Conservation (phyloP, 306 rosid genomes). For the Begonia masoniana region DNA sequence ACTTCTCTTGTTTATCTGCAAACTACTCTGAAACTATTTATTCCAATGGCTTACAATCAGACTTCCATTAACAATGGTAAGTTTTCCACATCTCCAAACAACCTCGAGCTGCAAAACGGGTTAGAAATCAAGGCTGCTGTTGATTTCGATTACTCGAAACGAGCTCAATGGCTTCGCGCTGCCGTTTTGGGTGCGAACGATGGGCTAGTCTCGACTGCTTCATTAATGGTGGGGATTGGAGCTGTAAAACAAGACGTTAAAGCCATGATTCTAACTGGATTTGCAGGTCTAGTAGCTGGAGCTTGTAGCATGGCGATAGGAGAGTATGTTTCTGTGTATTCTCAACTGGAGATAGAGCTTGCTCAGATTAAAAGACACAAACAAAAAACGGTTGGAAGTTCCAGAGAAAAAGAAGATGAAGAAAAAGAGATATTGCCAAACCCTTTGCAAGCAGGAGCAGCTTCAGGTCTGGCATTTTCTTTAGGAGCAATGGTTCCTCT, state of each 20-base stretch:
- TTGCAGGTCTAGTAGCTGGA: conserved; percentile 80
- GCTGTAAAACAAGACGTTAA: conserved; percentile 77
- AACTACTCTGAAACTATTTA: background rate
- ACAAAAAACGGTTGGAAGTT: conserved; percentile 5
- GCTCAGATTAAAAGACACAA: conserved; percentile 57
- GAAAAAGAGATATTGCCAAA: conserved; percentile 43
- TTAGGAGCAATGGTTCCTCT: conserved; percentile 82
- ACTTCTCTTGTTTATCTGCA: background rate
- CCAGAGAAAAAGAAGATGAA: background rate
- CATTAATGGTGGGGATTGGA: conserved; percentile 90
- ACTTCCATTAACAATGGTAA: too few relatives aligned
- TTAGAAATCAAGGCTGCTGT: conserved; percentile 4
- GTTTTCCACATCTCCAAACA: too few relatives aligned
- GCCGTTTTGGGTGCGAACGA: conserved; percentile 93
- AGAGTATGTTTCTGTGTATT: conserved; percentile 85
- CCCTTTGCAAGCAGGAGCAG: conserved; percentile 79
- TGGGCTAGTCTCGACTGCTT: conserved; percentile 89
- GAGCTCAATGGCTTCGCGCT: conserved; percentile 91
- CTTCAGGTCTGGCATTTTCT: conserved; percentile 75
- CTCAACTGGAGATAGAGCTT: conserved; percentile 70
- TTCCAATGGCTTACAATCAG: too few relatives aligned
- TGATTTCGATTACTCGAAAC: conserved; percentile 67
- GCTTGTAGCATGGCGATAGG: conserved; percentile 98
- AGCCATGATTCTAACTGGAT: conserved; percentile 77
- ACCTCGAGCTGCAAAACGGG: too few relatives aligned